Evolutionary conservation across 164 flowering plant species (phyloP), one percentile per base, ranked within the genome.

Genomic region (Houttuynia cordata): DNA sequence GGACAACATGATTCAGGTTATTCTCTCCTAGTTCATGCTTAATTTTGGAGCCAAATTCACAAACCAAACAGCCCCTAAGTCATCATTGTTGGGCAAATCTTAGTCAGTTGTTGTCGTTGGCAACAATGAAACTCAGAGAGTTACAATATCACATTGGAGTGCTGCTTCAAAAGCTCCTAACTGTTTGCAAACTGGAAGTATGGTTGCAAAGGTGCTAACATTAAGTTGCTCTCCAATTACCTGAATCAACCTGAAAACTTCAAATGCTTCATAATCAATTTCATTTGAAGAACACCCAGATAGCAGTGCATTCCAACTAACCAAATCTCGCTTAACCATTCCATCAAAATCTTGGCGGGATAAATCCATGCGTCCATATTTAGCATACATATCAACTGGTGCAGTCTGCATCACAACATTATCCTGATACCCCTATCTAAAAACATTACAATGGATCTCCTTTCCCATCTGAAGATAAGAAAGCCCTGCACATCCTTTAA

Each of bases 241-340:
- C 60, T n/a, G 63, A 47, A 72, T 74, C 21, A 72, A 13, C 4
- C 58, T n/a, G 57, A 79, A 82, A 19, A 76, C 12, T 41, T 66
- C 68, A 17, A 30, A 25, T 39, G 82, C 82, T 8, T 18, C 54
- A 42, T n/a, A 68, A 40, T 74, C 63, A 23, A 75, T 56, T 0
- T 76, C 79, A 62, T 61, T 56, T 56, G 68, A 73, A 23, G 65
- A 49, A 54, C 76, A 78, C 58, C 78, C 80, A 64, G 71, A 66
- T 25, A 81, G 67, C 70, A 81, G 70, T 1, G 79, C 63, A 64
- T 80, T 80, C 82, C 80, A 78, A 41, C 83, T 74, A 59, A 82
- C 79, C 56, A 51, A 55, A 57, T 82, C 84, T 54, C 61, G 64
- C 22, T 62, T 10, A 7, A 68, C 25, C 3, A 71, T 40, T 21